Evolutionary conservation across 2,329 filamentous ascomycete species (phyloP).

Genomic region (Verticillium dahliae): DNA sequence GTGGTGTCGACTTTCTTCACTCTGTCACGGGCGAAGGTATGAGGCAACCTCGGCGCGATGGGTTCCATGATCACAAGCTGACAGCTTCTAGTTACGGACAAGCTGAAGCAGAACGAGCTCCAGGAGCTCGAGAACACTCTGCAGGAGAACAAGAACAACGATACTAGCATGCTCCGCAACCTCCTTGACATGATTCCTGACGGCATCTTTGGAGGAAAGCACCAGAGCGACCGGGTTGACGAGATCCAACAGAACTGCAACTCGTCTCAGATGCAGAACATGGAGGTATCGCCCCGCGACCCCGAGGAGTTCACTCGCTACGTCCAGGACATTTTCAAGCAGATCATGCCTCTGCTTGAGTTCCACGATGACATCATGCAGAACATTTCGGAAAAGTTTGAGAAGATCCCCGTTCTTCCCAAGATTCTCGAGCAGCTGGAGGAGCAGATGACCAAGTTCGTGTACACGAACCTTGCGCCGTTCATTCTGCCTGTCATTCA

Average conservation of each 20-base stretch:
- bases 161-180: constrained; percentile 70
- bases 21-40: constrained; percentile 68
- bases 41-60: constrained; percentile 3
- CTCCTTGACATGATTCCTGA: constrained; percentile 76
- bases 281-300: constrained; percentile 67
- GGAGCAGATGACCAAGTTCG: constrained; percentile 81
- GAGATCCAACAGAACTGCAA: constrained; percentile 73
- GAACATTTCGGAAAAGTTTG: constrained; percentile 67
- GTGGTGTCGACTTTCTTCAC: constrained; percentile 89
- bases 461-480: constrained; percentile 86
- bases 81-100: constrained; percentile 63
- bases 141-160: constrained; percentile 52
- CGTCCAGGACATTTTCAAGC: constrained; percentile 63
- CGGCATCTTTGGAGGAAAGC: constrained; percentile 69
- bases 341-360: constrained; percentile 84
- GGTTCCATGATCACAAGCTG: constrained; percentile 3
- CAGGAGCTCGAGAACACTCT: constrained; percentile 83
- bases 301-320: constrained; percentile 82
- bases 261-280: constrained; percentile 68
- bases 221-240: constrained; percentile 69
- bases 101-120: constrained; percentile 85
- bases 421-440: constrained; percentile 81
- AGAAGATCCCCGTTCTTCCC: constrained; percentile 78
- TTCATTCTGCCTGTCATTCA: constrained; percentile 79
- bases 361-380: constrained; percentile 89